Conservation (phyloP, 225 moss, liverwort and hornwort species). For the Pleurozium schreberi region DNA sequence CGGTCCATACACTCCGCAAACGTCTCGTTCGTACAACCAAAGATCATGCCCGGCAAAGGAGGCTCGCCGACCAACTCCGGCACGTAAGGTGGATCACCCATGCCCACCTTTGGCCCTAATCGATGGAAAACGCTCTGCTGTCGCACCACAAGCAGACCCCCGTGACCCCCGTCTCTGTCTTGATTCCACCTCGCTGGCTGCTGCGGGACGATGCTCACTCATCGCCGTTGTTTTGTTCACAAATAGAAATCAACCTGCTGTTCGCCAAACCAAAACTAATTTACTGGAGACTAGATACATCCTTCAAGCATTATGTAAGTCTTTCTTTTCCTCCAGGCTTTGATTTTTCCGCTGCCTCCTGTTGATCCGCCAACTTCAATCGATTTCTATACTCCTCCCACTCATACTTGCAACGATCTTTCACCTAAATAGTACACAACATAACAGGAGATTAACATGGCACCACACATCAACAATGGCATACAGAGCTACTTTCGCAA, state of each 20-base stretch:
- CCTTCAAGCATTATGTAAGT: not conserved
- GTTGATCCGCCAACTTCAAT: slow-evolving; percentile 31
- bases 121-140: slow-evolving; percentile 10
- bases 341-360: slow-evolving; percentile 13
- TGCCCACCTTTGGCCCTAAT: slow-evolving; percentile 1
- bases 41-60: slow-evolving; percentile 28
- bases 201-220: not conserved
- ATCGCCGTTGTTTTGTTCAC: not conserved
- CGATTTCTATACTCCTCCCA: slow-evolving; percentile 30
- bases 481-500: not conserved
- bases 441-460: not conserved
- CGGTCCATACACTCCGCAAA: slow-evolving; percentile 19
- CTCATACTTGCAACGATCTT: slow-evolving; percentile 43
- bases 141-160: not conserved
- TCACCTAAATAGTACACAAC: not conserved
- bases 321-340: not conserved
- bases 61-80: not conserved
- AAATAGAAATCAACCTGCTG: not conserved
- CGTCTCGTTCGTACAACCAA: slow-evolving; percentile 31
- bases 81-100: slow-evolving; percentile 14
- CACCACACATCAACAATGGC: not conserved
- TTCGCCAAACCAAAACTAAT: not conserved
- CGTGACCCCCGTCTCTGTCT: not conserved
- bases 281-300: not conserved
- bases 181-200: not conserved